Base-by-base conservation (phyloP, 176 grass and related monocot species). In the Ananas comosus region DNA sequence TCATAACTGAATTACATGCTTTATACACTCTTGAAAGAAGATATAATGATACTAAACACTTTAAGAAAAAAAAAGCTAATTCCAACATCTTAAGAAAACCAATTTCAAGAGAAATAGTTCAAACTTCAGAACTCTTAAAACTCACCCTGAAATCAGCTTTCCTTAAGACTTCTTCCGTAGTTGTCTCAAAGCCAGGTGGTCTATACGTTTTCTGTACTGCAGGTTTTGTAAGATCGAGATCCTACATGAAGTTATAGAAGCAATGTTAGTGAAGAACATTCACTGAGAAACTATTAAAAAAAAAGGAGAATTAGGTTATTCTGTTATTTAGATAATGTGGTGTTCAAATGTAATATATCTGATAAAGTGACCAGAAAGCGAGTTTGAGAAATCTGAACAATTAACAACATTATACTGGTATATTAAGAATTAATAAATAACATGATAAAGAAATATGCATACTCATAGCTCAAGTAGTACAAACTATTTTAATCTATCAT, bases 81-180 rank as follows among this genome's bases (percentile, higher is more conserved):
- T 42, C 33, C 33, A 42, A 42, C 33, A 42, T 42, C 33, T 42
- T 42, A 42, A 42, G 33, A 42, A 6, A 7, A 42, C 33, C 6
- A 42, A 42, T 42, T 7, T 7, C 33, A 5, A 42, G 33, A 42
- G 33, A 42, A 49, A 63, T 71, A 73, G 12, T 3, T 23, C 22
- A 50, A 61, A 28, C 11, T 12, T 29, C n/a, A 13, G 21, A 64
- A 9, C 4, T 48, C 19, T 18, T 42, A 21, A 21, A 19, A 12
- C 74, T 87, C 51, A 97, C 93, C 81, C 86, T 85, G 80, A 93
- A 97, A 90, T 97, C 94, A 0, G 94, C 89, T 85, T 93, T 97
- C 74, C 53, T 88, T 56, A 97, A 80, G 76, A 93, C 94, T 51
- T 93, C 86, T 13, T 50, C 19, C 58, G 89, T 93, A 54, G 84